These are phyloP conservation scores for Hibiscus tridactylites DNA, from an alignment of 345 rosid genomes.

Conservation along the genomic window DNA sequence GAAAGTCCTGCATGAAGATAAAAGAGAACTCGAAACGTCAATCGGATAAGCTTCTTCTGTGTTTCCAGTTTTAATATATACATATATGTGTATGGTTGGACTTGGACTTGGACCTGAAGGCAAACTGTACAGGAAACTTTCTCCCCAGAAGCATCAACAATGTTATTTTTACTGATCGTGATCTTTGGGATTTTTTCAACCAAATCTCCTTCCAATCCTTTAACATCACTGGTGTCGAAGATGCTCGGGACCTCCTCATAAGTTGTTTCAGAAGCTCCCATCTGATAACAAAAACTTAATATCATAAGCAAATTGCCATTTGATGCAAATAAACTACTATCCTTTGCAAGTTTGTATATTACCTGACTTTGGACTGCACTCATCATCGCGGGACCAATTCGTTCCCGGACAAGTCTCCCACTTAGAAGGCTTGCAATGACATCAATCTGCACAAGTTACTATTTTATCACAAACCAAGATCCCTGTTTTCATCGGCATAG, in stretches of 20 bases:
- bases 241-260: constrained; percentile 76
- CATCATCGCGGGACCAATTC: constrained; percentile 97
- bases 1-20: constrained; percentile 66
- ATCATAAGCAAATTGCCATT: constrained; percentile 6
- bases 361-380: constrained; percentile 99
- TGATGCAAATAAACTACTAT: neutral
- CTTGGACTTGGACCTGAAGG: constrained; percentile 59
- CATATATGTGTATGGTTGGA: no score
- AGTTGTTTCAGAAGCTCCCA: constrained; percentile 83
- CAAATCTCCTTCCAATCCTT: constrained; percentile 71
- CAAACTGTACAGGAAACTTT: constrained; percentile 86
- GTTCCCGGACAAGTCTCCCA: constrained; percentile 95
- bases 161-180: constrained; percentile 55
- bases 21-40: neutral
- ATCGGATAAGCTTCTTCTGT: neutral
- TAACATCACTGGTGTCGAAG: constrained; percentile 71
- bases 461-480: neutral
- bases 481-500: neutral
- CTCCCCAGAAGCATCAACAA: constrained; percentile 65
- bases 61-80: neutral
- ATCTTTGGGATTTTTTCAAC: constrained; percentile 82
- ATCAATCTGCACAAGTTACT: constrained; percentile 59
- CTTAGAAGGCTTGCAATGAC: constrained; percentile 95
- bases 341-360: neutral
- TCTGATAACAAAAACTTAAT: constrained; percentile 32